These are phyloP conservation scores for Debaryomyces nepalensis DNA, from an alignment of 1,139 yeast species.

Conservation along the genomic window DNA sequence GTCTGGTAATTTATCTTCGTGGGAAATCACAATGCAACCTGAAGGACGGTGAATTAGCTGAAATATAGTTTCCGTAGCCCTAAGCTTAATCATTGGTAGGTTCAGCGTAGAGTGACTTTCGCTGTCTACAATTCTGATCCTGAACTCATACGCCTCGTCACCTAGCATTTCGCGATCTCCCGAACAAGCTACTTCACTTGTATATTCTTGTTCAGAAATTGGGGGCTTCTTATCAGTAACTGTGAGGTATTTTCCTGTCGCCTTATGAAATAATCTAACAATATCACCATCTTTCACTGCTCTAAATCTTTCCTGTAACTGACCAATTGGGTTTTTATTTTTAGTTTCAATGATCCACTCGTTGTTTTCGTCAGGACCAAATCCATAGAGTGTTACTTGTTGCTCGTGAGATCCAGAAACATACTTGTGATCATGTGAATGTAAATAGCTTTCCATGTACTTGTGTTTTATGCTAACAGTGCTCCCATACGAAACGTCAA, in stretches of 20 bases:
- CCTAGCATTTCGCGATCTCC: slow-evolving; percentile 56
- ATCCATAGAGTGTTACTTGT: slow-evolving; percentile 67
- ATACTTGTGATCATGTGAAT: slow-evolving; percentile 63
- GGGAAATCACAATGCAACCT: slow-evolving; percentile 65
- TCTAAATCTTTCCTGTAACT: slow-evolving; percentile 33
- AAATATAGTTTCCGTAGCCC: slow-evolving; percentile 60
- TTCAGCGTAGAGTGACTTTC: slow-evolving; percentile 34
- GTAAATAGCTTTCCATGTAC: slow-evolving; percentile 66
- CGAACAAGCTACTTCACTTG: slow-evolving; percentile 70
- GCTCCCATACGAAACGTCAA: slow-evolving; percentile 66
- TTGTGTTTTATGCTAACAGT: slow-evolving; percentile 67
- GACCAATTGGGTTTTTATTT: slow-evolving; percentile 36
- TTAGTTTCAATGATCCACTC: slow-evolving; percentile 67
- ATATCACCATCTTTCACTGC: slow-evolving; percentile 54
- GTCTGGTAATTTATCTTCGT: slow-evolving; percentile 62
- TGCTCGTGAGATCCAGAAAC: slow-evolving; percentile 63
- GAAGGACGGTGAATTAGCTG: slow-evolving; percentile 64
- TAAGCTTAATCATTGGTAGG: slow-evolving; percentile 44
- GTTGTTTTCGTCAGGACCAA: slow-evolving; percentile 56
- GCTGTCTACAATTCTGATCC: slow-evolving; percentile 39
- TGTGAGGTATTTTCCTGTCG: slow-evolving; percentile 62
- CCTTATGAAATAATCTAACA: slow-evolving; percentile 64
- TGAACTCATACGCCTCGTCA: slow-evolving; percentile 58
- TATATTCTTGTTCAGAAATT: slow-evolving; percentile 78
- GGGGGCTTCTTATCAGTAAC: slow-evolving; percentile 71